phyloP scores from a whole-genome alignment of 768 basidiomycete genomes.

The Boletellus emodensis region DNA sequence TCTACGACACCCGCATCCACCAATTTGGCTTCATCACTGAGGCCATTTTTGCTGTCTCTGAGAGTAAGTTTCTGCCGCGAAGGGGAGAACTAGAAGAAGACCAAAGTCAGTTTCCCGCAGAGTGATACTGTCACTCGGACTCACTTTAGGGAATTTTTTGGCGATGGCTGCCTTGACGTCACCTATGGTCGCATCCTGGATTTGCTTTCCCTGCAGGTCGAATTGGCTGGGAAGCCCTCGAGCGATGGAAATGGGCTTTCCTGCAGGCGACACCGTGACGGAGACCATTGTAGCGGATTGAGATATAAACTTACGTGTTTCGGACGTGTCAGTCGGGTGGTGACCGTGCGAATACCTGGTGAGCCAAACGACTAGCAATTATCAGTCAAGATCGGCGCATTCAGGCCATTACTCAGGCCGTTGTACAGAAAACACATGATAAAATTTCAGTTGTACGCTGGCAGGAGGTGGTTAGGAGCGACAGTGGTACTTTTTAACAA shows the following conservation, averaged over 20 bases:
- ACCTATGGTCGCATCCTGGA: conserved; percentile 50
- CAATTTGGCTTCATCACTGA: conserved; percentile 63
- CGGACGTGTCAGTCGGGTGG: no score
- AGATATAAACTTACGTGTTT: neutral
- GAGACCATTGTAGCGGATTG: conserved; percentile 39
- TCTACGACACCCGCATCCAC: conserved; percentile 51
- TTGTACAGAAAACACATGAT: no score
- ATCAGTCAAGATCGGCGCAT: no score
- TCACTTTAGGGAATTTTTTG: conserved; percentile 48
- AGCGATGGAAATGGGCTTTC: conserved; percentile 45
- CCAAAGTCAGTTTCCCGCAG: conserved; percentile 1
- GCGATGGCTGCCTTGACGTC: conserved; percentile 69
- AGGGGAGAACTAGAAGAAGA: conserved; percentile 52
- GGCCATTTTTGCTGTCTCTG: conserved; percentile 55
- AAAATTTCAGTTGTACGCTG: no score
- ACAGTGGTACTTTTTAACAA: no score
- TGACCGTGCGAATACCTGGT: no score
- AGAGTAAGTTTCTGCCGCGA: conserved; percentile 71
- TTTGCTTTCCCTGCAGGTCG: conserved; percentile 42
- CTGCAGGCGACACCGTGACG: conserved; percentile 50
- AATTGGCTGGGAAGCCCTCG: conserved; percentile 49
- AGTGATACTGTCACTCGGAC: neutral
- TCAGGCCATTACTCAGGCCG: no score
- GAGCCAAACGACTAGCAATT: no score
- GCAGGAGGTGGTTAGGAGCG: no score